These are phyloP conservation scores for Craterostigma plantagineum DNA, from an alignment of 257 asterid genomes.

Conservation along the genomic window DNA sequence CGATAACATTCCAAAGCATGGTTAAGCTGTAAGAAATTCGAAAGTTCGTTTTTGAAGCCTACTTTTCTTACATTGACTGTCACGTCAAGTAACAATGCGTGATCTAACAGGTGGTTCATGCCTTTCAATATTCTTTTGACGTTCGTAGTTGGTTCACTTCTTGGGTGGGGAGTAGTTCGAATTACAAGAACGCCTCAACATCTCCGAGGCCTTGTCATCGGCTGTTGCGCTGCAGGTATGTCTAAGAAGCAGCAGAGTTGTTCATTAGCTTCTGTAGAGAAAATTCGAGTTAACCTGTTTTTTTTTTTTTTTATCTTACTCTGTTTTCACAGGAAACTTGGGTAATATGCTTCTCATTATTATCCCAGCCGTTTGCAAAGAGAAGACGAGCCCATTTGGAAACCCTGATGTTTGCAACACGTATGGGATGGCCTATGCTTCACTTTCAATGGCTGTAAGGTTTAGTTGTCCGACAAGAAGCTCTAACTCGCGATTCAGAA, in stretches of 20 bases:
- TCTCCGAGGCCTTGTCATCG: constrained; percentile 65
- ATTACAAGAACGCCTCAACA: constrained; percentile 51
- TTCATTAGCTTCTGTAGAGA: neutral
- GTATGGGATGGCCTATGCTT: constrained; percentile 71
- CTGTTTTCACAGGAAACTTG: constrained; percentile 41
- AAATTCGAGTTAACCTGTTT: neutral
- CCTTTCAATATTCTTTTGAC: constrained; percentile 67
- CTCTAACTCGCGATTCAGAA: neutral
- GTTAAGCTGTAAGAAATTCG: constrained; percentile 32
- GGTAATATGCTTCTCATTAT: constrained; percentile 81
- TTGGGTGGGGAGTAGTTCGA: constrained; percentile 61
- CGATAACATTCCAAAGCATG: constrained; percentile 68
- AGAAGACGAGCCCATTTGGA: constrained; percentile 82
- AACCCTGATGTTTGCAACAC: constrained; percentile 39
- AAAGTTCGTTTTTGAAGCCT: neutral
- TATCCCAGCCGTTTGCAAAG: constrained; percentile 85
- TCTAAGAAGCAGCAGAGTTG: neutral
- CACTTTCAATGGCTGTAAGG: constrained; percentile 92
- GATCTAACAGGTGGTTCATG: constrained; percentile 80
- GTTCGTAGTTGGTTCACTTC: constrained; percentile 58
- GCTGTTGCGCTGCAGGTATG: constrained; percentile 86
- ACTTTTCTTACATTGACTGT: neutral
- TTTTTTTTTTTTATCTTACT: neutral
- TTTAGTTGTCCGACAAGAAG: neutral
- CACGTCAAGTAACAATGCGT: constrained; percentile 3